Evolutionary conservation across 768 basidiomycete species (phyloP).

Genomic region (Serendipita sp.): DNA sequence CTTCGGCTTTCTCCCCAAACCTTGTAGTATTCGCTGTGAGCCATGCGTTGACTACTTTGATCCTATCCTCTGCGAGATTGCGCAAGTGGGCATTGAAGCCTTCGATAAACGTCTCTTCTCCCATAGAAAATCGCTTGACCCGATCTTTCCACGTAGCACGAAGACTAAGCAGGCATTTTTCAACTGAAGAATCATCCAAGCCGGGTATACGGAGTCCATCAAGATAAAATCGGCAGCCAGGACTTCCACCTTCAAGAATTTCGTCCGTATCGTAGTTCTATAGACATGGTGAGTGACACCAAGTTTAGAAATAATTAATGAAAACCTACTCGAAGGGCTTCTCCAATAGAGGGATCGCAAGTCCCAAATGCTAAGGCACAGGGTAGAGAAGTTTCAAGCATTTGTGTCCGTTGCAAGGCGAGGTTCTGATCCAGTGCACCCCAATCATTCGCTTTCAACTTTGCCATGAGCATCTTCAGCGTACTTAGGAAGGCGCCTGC

Average conservation of each 20-base stretch:
- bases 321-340: slow-evolving; percentile 34
- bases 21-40: slow-evolving; percentile 32
- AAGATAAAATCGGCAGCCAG: no score
- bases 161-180: neutral
- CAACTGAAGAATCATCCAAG: no score
- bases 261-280: slow-evolving; percentile 42
- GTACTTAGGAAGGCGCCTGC: slow-evolving; percentile 41
- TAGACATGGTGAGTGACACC: neutral
- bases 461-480: slow-evolving; percentile 52
- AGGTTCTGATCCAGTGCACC: slow-evolving; percentile 36
- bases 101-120: slow-evolving; percentile 30
- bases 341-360: slow-evolving; percentile 26
- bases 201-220: no score
- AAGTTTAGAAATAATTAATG: neutral
- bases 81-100: slow-evolving; percentile 26
- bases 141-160: neutral
- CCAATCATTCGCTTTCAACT: slow-evolving; percentile 49
- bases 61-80: slow-evolving; percentile 26
- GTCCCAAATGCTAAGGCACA: slow-evolving; percentile 35
- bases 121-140: slow-evolving; percentile 19
- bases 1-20: slow-evolving; percentile 30
- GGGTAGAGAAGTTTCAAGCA: slow-evolving; percentile 28
- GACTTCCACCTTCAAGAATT: neutral
- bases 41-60: slow-evolving; percentile 38
- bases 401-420: slow-evolving; percentile 20